Evolutionary conservation across 208 protist genomes (phyloP).

Genomic region (Trypanosoma caninum): DNA sequence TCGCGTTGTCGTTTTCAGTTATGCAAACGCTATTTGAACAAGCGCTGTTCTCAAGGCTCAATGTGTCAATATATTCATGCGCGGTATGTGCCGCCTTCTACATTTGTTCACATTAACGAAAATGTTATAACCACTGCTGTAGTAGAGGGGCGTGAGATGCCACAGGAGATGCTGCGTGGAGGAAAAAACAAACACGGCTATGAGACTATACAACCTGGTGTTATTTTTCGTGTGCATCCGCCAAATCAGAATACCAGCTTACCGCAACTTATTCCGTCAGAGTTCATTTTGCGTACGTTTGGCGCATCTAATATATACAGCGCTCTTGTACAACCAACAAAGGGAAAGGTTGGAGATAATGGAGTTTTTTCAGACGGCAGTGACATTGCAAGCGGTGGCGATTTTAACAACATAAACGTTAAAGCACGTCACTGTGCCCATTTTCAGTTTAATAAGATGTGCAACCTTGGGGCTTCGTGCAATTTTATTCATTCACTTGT

Average conservation of each 20-base stretch:
- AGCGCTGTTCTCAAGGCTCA: constrained; percentile 33
- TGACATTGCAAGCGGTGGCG: neutral
- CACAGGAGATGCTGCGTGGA: constrained; percentile 31
- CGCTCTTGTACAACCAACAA: constrained; percentile 9
- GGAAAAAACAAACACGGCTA: constrained; percentile 54
- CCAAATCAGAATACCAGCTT: constrained; percentile 47
- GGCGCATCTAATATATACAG: constrained; percentile 35
- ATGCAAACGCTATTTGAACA: constrained; percentile 44
- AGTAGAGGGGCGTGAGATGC: constrained; percentile 11
- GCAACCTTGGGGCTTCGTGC: constrained; percentile 49
- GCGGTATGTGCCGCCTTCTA: constrained; percentile 29
- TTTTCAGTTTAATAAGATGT: constrained; percentile 82
- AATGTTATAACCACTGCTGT: constrained; percentile 35
- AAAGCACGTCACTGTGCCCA: constrained; percentile 70
- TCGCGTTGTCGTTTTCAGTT: constrained; percentile 68
- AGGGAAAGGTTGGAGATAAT: neutral
- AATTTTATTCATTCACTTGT: constrained; percentile 74
- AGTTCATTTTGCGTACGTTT: constrained; percentile 50
- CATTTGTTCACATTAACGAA: constrained; percentile 63
- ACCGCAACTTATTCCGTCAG: constrained; percentile 51
- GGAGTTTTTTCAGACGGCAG: neutral
- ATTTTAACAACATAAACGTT: constrained; percentile 11
- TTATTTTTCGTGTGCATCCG: constrained; percentile 49
- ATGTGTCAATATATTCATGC: constrained; percentile 68
- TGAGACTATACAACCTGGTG: constrained; percentile 36